Evolutionary conservation across 1,284 basidiomycete genomes (phyloP).

Genomic region (Cystobasidium sp.): DNA sequence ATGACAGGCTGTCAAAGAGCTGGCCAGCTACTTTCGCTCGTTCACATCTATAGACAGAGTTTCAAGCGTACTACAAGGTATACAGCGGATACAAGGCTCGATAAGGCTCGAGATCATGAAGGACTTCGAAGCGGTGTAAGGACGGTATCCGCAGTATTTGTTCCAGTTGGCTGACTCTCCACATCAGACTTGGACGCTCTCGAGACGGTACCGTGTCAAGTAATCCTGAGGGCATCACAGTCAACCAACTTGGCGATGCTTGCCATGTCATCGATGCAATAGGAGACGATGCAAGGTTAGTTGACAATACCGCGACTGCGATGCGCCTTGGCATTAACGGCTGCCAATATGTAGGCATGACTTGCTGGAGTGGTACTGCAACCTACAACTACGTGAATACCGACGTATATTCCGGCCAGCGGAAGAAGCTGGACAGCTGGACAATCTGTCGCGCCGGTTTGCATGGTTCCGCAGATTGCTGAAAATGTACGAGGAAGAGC

Average conservation of each 20-base stretch:
- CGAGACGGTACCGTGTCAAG: slow-evolving; percentile 39
- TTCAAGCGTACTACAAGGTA: slow-evolving; percentile 72
- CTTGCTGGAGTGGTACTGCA: slow-evolving; percentile 86
- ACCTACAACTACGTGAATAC: slow-evolving; percentile 92
- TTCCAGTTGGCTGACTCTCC: not conserved
- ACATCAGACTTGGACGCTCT: slow-evolving; percentile 19
- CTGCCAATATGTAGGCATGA: slow-evolving; percentile 60
- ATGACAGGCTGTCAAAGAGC: slow-evolving; percentile 79
- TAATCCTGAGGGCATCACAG: slow-evolving; percentile 42
- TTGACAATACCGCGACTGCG: slow-evolving; percentile 10
- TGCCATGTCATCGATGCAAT: slow-evolving; percentile 84
- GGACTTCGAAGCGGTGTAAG: slow-evolving; percentile 89
- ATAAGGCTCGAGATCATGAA: slow-evolving; percentile 76
- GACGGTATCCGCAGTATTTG: slow-evolving; percentile 43
- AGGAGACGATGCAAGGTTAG: slow-evolving; percentile 74
- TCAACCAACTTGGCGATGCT: slow-evolving; percentile 64
- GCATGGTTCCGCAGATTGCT: slow-evolving; percentile 96
- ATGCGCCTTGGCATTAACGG: not conserved
- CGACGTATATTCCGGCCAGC: slow-evolving; percentile 89
- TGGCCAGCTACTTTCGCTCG: slow-evolving; percentile 75
- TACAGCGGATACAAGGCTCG: slow-evolving; percentile 76
- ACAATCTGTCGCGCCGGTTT: slow-evolving; percentile 90
- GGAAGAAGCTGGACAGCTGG: slow-evolving; percentile 92
- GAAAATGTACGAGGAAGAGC: slow-evolving; percentile 74
- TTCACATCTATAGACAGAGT: slow-evolving; percentile 76